Conservation (phyloP, 78 protist genomes). For the Neovahlkampfia damariscottae region DNA sequence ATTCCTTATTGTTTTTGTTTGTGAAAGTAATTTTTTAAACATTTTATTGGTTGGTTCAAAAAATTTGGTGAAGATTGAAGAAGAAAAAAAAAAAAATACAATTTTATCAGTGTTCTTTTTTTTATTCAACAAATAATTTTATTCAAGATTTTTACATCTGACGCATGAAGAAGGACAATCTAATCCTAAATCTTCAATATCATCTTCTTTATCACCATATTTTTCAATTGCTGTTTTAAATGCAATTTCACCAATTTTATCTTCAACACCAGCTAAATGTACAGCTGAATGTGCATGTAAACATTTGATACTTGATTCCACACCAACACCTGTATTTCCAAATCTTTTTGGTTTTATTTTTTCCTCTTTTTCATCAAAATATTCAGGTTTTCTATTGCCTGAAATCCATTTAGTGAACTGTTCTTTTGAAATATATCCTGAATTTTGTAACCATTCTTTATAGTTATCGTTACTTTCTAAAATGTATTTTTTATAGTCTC, state of each 20-base stretch:
- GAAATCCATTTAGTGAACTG: background rate
- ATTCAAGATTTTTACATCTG: background rate
- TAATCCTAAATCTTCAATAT: background rate
- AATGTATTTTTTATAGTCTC: background rate
- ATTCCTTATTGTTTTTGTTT: too few relatives aligned
- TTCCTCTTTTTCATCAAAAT: background rate
- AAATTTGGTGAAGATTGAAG: too few relatives aligned
- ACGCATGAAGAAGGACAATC: background rate
- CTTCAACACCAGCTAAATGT: background rate
- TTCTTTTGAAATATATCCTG: background rate
- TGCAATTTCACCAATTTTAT: background rate
- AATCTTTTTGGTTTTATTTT: background rate
- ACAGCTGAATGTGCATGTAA: conserved; percentile 1
- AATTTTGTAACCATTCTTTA: background rate
- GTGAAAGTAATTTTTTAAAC: too few relatives aligned
- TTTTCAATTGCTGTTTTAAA: background rate
- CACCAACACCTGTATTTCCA: conserved; percentile 13
- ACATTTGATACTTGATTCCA: background rate
- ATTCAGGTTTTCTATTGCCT: background rate
- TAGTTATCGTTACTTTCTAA: background rate
- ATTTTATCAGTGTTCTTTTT: background rate
- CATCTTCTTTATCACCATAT: background rate
- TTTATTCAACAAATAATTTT: too few relatives aligned
- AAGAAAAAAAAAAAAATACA: background rate
- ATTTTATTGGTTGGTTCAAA: too few relatives aligned